Conservation (phyloP, 805 yeast genomes). For the Suhomyces sp. region DNA sequence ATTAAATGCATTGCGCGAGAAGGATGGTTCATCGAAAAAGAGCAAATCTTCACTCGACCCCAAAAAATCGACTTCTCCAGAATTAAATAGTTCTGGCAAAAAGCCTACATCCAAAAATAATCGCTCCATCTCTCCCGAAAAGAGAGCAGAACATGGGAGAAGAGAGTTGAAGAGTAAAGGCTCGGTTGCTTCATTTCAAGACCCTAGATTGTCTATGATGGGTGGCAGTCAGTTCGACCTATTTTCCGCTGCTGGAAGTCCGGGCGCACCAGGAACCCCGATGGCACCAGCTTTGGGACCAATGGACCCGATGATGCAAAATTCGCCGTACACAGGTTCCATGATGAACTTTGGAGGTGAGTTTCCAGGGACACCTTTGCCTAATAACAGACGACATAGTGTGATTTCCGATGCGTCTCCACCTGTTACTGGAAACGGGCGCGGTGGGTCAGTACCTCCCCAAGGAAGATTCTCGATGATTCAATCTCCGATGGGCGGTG, state of each 20-base stretch:
- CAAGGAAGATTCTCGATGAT: constrained; percentile 6
- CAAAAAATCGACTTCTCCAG: constrained; percentile 2
- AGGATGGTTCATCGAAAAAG: constrained; percentile 2
- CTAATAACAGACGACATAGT: constrained; percentile 6
- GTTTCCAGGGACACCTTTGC: constrained; percentile 6
- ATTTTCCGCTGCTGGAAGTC: not conserved
- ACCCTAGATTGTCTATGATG: constrained; percentile 4
- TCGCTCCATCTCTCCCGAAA: constrained; percentile 2
- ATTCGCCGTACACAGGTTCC: constrained; percentile 11
- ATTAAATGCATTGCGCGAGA: constrained; percentile 7
- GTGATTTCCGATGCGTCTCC: not conserved
- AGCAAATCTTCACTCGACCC: constrained; percentile 1
- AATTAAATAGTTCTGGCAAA: not conserved
- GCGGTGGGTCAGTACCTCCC: constrained; percentile 1
- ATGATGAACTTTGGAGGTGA: constrained; percentile 17
- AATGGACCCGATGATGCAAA: constrained; percentile 6
- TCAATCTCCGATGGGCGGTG: not conserved
- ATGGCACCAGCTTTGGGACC: constrained; percentile 4
- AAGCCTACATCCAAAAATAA: not conserved
- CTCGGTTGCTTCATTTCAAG: constrained; percentile 5
- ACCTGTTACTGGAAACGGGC: not conserved
- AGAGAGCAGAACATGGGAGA: constrained; percentile 1
- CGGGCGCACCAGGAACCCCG: constrained; percentile 1
- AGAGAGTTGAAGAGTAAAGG: constrained; percentile 4
- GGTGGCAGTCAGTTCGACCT: constrained; percentile 1